These are phyloP conservation scores for Phytophthora brassicae DNA, from an alignment of 352 stramenopile genomes.

Conservation along the genomic window DNA sequence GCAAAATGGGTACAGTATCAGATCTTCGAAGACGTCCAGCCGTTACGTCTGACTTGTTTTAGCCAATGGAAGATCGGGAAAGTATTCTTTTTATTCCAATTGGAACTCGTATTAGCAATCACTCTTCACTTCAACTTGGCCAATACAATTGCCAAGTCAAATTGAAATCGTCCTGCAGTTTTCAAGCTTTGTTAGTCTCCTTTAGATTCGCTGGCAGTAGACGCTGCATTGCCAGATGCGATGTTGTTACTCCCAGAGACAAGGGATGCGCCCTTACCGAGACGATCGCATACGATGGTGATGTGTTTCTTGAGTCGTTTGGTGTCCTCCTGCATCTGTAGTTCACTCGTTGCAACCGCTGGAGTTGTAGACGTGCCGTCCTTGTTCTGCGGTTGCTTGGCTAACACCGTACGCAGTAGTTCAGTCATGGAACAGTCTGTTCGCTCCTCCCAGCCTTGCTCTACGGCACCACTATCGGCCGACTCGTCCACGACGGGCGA, in stretches of 20 bases:
- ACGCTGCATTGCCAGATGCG: not conserved
- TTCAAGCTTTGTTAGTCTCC: conserved; percentile 19
- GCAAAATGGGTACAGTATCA: conserved; percentile 3
- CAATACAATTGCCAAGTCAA: conserved; percentile 27
- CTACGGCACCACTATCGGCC: conserved; percentile 32
- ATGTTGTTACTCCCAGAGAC: conserved; percentile 13
- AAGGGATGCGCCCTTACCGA: conserved; percentile 78
- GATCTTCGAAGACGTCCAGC: conserved; percentile 12
- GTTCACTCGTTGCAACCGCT: conserved; percentile 33
- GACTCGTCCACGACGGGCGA: conserved; percentile 57
- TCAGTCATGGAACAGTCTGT: conserved; percentile 86
- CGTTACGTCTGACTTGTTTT: not conserved
- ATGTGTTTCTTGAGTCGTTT: conserved; percentile 92
- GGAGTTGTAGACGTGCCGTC: conserved; percentile 27
- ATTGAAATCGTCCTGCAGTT: conserved; percentile 5
- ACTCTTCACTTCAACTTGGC: conserved; percentile 28
- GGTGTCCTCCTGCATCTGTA: conserved; percentile 77
- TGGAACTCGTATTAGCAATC: conserved; percentile 7
- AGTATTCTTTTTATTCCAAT: conserved; percentile 3
- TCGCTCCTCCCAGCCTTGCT: conserved; percentile 89
- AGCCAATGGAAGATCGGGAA: not conserved
- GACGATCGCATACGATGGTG: conserved; percentile 86
- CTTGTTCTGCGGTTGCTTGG: conserved; percentile 55
- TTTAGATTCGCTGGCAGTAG: conserved; percentile 24
- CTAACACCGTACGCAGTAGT: conserved; percentile 75